Percentiles rank a stretch among this genome's conserved stretches.
These are phyloP conservation scores for Rutstroemia sp. DNA, from an alignment of 2,329 filamentous ascomycete species.

Conservation along the genomic window DNA sequence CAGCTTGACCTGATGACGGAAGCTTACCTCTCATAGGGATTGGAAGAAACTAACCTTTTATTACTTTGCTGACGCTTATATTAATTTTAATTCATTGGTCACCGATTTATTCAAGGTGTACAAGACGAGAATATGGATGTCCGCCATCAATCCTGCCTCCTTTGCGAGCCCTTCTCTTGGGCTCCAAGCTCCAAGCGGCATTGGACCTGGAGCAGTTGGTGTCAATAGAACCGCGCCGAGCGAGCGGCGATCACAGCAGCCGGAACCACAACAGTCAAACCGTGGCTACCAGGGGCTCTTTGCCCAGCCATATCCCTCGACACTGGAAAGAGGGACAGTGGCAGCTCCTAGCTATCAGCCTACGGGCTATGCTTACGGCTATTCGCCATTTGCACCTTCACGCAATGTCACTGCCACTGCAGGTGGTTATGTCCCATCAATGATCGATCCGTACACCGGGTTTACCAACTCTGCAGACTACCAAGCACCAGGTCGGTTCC, in stretches of 20 bases:
- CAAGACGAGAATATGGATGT: constrained; percentile 99
- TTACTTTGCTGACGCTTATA: constrained; percentile 96
- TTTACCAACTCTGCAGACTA: constrained; percentile 39
- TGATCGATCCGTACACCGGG: constrained; percentile 37
- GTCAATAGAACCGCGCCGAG: constrained; percentile 36
- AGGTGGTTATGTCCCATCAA: constrained; percentile 32
- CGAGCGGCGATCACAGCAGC: constrained; percentile 33
- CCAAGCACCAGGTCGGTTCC: constrained; percentile 39
- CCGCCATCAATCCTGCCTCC: constrained; percentile 93
- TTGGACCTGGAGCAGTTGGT: constrained; percentile 59
- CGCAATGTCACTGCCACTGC: constrained; percentile 30
- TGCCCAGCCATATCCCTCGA: constrained; percentile 37
- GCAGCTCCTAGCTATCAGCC: constrained; percentile 34
- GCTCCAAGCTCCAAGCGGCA: constrained; percentile 59
- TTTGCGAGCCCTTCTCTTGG: constrained; percentile 75
- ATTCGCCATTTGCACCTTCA: constrained; percentile 38
- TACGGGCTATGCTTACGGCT: constrained; percentile 34
- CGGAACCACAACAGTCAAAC: constrained; percentile 17
- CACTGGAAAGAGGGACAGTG: constrained; percentile 34
- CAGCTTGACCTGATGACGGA: background rate
- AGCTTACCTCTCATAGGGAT: constrained; percentile 53
- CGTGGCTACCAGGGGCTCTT: constrained; percentile 33
- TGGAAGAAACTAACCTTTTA: constrained; percentile 99
- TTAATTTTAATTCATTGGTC: constrained; percentile 97
- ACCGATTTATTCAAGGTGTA: constrained; percentile 99